Base-by-base conservation (phyloP, 2,329 filamentous ascomycete genomes). In the Achaetomium macrosporum region DNA sequence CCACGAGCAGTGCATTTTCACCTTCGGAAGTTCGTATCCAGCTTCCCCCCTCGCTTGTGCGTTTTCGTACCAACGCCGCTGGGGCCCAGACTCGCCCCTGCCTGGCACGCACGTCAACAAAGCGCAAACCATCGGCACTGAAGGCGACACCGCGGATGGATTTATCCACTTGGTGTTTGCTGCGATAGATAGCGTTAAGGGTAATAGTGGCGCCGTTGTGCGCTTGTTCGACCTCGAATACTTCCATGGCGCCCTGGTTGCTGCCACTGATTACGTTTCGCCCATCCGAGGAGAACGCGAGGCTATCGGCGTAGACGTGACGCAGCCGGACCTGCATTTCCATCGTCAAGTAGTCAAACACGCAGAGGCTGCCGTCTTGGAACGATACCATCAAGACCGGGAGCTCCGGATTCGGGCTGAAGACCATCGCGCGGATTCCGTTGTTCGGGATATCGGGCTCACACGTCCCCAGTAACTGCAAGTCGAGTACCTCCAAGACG, bases 61-160 rank as follows among this genome's bases (percentile, higher is more conserved):
- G 51, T 35, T 60, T 65, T 36, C 62, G 54, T 3, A 67, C 59
- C 5, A 71, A 59, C 16, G 61, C 64, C 2, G 63, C 53, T 13
- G 68, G 68, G 7, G 66, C 67, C 70, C 69, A 72, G 3, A 71
- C 60, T n/a, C 64, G 59, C 40, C 61, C 67, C 43, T 66, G 65
- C 3, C 56, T 58, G 12, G 59, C 61, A 42, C 62, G 59, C 8
- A 70, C 60, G 40, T 71, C 67, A 39, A 68, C 41, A 49, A 71
- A 63, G 7, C 65, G 64, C 8, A 62, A 51, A 16, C 64, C 61
- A 47, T 70, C 66, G 10, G 48, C 40, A 50, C 58, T 67, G 39
- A 71, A 70, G 3, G 58, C 56, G 10, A 72, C 47, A 1, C 48
- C 57, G 36, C 57, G 55, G 17, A 71, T 65, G 1, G 53, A 42